phyloP scores from a whole-genome alignment of 768 basidiomycete genomes.

The Russula dissimulans region DNA sequence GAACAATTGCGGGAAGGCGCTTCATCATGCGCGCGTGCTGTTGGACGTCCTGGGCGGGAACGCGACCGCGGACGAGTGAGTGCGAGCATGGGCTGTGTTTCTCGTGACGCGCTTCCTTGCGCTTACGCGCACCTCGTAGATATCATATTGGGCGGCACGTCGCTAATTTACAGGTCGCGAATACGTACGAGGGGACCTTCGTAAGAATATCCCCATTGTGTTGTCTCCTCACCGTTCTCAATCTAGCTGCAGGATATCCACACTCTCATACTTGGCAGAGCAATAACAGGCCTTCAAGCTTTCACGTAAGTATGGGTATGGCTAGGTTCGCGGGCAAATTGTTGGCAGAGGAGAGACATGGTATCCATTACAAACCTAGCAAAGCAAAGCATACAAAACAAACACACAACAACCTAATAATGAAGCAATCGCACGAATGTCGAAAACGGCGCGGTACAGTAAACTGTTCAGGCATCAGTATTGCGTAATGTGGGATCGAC shows the following conservation, averaged over 20 bases:
- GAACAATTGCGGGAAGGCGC: slow-evolving; percentile 92
- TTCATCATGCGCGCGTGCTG: slow-evolving; percentile 70
- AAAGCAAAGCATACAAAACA: background rate
- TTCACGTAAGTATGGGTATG: slow-evolving; percentile 38
- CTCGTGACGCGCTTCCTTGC: background rate
- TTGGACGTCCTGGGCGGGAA: slow-evolving; percentile 93
- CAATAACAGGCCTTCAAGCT: slow-evolving; percentile 82
- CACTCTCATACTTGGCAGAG: slow-evolving; percentile 87
- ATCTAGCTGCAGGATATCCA: slow-evolving; percentile 59
- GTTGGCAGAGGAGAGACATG: background rate
- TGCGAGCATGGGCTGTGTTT: slow-evolving; percentile 5
- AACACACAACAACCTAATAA: background rate
- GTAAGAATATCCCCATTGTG: background rate
- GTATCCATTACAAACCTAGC: background rate
- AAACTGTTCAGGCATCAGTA: slow-evolving; percentile 42
- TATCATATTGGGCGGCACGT: slow-evolving; percentile 94
- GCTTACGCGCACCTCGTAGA: slow-evolving; percentile 30
- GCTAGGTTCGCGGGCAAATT: background rate
- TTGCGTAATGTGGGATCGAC: slow-evolving; percentile 65
- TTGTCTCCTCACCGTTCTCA: slow-evolving; percentile 9
- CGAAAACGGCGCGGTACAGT: background rate
- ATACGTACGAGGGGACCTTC: slow-evolving; percentile 78
- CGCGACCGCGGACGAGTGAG: slow-evolving; percentile 86
- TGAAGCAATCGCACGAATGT: background rate
- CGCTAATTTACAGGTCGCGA: slow-evolving; percentile 90